Percentiles rank a stretch among this genome's conserved stretches.
phyloP scores from a whole-genome alignment of 148 eudicot genomes.

The Chenopodium suecicum region DNA sequence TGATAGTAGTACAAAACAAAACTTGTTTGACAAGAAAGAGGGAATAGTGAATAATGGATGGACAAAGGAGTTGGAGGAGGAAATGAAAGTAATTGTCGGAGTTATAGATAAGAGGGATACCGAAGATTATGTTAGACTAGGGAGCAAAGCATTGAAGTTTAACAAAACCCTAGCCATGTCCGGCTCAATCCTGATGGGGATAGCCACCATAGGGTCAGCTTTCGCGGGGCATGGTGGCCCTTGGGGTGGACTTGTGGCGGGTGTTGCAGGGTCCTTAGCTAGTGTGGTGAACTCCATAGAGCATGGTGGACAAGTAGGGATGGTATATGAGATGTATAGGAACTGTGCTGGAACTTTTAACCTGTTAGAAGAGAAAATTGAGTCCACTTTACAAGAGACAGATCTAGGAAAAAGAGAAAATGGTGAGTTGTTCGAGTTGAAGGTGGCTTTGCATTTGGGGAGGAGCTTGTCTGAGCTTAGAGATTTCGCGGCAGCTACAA shows the following conservation, averaged over 20 bases:
- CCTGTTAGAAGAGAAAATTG: slow-evolving; percentile 40
- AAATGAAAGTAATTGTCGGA: slow-evolving; percentile 42
- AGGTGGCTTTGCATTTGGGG: slow-evolving; percentile 42
- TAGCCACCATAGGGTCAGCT: slow-evolving; percentile 52
- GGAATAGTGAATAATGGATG: slow-evolving; percentile 47
- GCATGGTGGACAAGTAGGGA: slow-evolving; percentile 80
- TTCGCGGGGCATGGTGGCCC: slow-evolving; percentile 37
- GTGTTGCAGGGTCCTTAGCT: slow-evolving; percentile 30
- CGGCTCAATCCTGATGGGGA: slow-evolving; percentile 51
- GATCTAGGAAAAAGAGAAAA: slow-evolving; percentile 27
- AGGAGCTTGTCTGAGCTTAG: slow-evolving; percentile 36
- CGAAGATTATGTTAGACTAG: slow-evolving; percentile 56
- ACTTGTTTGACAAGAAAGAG: slow-evolving; percentile 1
- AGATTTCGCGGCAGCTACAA: slow-evolving; percentile 19
- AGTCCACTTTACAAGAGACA: slow-evolving; percentile 33
- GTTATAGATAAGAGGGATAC: slow-evolving; percentile 44
- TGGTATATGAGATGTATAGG: slow-evolving; percentile 77
- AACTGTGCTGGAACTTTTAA: slow-evolving; percentile 51
- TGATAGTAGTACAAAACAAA: background rate
- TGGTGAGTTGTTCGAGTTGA: slow-evolving; percentile 40
- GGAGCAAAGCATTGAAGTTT: slow-evolving; percentile 56
- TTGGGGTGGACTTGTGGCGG: slow-evolving; percentile 25
- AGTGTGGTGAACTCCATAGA: slow-evolving; percentile 43
- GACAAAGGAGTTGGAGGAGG: slow-evolving; percentile 48
- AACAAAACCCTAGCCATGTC: slow-evolving; percentile 49